These are phyloP conservation scores for Saturnispora silvae DNA, from an alignment of 805 yeast species.

Conservation along the genomic window DNA sequence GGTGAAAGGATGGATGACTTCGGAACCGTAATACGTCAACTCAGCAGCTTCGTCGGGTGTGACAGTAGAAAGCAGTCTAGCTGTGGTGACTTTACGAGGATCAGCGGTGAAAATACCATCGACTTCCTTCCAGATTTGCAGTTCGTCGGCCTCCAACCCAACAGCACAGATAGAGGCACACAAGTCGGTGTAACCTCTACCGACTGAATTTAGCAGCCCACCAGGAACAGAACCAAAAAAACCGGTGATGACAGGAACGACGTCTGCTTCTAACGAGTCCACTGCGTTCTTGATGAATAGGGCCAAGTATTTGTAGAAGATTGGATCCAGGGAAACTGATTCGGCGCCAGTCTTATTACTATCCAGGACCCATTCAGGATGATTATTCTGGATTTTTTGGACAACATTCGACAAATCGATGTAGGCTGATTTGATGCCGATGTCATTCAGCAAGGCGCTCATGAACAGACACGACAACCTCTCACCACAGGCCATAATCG, in stretches of 20 bases:
- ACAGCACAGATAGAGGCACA: slow-evolving; percentile 97
- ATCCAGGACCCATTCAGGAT: slow-evolving; percentile 43
- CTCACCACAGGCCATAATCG: slow-evolving; percentile 90
- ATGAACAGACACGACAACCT: slow-evolving; percentile 83
- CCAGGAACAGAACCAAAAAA: slow-evolving; percentile 96
- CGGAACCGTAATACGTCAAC: slow-evolving; percentile 93
- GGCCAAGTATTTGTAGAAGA: slow-evolving; percentile 50
- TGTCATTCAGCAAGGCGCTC: slow-evolving; percentile 75
- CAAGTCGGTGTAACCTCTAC: slow-evolving; percentile 94
- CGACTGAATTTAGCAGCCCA: slow-evolving; percentile 84
- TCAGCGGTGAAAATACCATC: slow-evolving; percentile 99
- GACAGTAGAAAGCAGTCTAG: slow-evolving; percentile 73
- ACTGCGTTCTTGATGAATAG: slow-evolving; percentile 42
- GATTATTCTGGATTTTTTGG: slow-evolving; percentile 19
- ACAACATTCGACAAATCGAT: slow-evolving; percentile 70
- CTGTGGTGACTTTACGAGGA: slow-evolving; percentile 88
- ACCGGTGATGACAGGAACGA: slow-evolving; percentile 89
- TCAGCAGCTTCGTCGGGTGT: slow-evolving; percentile 99
- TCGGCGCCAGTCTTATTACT: slow-evolving; percentile 16
- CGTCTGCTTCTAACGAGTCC: slow-evolving; percentile 25
- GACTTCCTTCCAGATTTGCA: slow-evolving; percentile 98
- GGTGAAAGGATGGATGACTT: slow-evolving; percentile 97
- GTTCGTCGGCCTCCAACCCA: slow-evolving; percentile 82
- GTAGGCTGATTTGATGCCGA: slow-evolving; percentile 66
- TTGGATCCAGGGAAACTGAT: slow-evolving; percentile 39